phyloP scores from a whole-genome alignment of 2,329 filamentous ascomycete species.

The Lachnellula subtilissima region DNA sequence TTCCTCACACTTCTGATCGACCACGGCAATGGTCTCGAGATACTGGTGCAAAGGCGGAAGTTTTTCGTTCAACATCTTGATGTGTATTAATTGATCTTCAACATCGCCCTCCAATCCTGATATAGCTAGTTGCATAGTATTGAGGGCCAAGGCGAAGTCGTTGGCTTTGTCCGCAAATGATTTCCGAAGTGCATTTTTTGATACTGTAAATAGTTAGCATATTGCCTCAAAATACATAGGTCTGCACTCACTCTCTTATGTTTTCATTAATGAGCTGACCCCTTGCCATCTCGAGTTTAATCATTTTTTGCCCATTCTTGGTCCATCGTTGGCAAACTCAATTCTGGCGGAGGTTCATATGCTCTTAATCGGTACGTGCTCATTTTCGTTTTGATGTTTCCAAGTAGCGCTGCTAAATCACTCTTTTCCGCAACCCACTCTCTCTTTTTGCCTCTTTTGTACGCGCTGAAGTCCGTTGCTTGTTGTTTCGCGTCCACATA shows the following conservation, averaged over 20 bases:
- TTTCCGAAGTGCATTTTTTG: constrained; percentile 84
- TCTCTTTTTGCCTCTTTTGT: constrained; percentile 86
- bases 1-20: constrained; percentile 87
- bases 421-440: constrained; percentile 98
- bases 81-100: constrained; percentile 88
- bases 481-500: constrained; percentile 91
- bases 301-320: constrained; percentile 72
- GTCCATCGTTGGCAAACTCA: constrained; percentile 79
- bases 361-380: constrained; percentile 88
- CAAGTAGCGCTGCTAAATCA: constrained; percentile 84
- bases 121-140: constrained; percentile 90
- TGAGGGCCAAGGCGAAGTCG: constrained; percentile 91
- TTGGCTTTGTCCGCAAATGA: constrained; percentile 98
- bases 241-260: constrained; percentile 71
- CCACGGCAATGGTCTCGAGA: constrained; percentile 75
- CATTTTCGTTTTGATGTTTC: constrained; percentile 98
- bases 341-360: constrained; percentile 81
- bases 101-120: constrained; percentile 96
- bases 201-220: constrained; percentile 53
- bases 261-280: constrained; percentile 97
- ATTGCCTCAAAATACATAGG: not conserved
- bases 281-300: constrained; percentile 78
- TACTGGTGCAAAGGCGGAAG: constrained; percentile 87
- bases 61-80: constrained; percentile 77
- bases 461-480: constrained; percentile 73